Evolutionary conservation across 345 rosid species (phyloP).

Genomic region (Arabis hirsuta): DNA sequence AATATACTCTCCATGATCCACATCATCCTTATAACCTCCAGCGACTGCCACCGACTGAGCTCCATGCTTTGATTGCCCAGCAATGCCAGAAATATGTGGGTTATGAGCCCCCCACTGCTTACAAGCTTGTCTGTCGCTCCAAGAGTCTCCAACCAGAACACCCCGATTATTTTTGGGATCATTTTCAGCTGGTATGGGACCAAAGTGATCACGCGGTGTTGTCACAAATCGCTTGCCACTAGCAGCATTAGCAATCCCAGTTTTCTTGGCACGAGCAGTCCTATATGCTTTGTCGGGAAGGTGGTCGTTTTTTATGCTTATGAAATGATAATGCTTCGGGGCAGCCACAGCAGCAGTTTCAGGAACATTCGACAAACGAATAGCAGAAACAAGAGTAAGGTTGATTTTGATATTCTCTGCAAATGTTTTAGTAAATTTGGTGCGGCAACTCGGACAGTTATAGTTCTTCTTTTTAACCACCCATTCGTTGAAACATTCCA

Average conservation of each 20-base stretch:
- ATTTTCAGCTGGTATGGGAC: constrained; percentile 73
- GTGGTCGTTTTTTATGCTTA: constrained; percentile 55
- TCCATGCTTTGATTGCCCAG: constrained; percentile 73
- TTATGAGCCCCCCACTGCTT: constrained; percentile 84
- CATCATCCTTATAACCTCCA: constrained; percentile 80
- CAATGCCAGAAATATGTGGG: constrained; percentile 80
- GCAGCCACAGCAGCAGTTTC: constrained; percentile 29
- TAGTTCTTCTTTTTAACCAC: constrained; percentile 54
- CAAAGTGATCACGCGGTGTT: constrained; percentile 70
- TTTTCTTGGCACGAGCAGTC: constrained; percentile 63
- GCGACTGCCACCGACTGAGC: constrained; percentile 82
- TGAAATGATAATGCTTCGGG: constrained; percentile 45
- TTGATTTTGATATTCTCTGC: constrained; percentile 68
- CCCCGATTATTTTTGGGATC: constrained; percentile 73
- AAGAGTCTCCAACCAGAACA: constrained; percentile 68
- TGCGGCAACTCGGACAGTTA: constrained; percentile 64
- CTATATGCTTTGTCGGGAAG: constrained; percentile 72
- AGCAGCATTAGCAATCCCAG: constrained; percentile 82
- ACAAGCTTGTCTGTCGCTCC: constrained; percentile 72
- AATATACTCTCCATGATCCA: constrained; percentile 68
- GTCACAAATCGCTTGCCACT: constrained; percentile 79
- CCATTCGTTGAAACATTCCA: constrained; percentile 76
- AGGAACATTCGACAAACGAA: constrained; percentile 60
- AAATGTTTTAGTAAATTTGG: constrained; percentile 48
- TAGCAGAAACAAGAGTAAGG: constrained; percentile 55